A percentile compares a stretch with the other conserved stretches of the same genome.
Conservation (phyloP, 2,329 filamentous ascomycete genomes). For the Didymella keratinophila region DNA sequence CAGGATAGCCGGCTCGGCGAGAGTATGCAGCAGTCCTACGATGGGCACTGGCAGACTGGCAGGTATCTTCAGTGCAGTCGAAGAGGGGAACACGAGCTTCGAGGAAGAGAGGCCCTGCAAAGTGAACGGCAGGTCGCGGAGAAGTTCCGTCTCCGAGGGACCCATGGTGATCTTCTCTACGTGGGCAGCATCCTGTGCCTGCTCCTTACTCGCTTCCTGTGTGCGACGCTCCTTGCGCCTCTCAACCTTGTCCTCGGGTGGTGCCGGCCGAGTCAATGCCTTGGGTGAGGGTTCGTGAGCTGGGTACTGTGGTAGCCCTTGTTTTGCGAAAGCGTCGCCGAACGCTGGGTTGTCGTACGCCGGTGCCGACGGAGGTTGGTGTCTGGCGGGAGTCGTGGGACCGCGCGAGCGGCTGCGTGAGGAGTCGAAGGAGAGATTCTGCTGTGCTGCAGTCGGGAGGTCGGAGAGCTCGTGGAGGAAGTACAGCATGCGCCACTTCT, state of each 20-base stretch:
- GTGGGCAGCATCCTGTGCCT: conserved; percentile 24
- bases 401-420: conserved; percentile 30
- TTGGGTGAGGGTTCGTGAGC: conserved; percentile 44
- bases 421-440: conserved; percentile 18
- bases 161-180: conserved; percentile 27
- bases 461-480: conserved; percentile 86
- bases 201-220: conserved; percentile 37
- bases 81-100: conserved; percentile 77
- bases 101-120: conserved; percentile 90
- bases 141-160: conserved; percentile 56
- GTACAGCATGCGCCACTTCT: conserved; percentile 97
- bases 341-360: conserved; percentile 36
- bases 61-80: conserved; percentile 77
- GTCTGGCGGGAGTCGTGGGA: conserved; percentile 42
- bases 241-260: conserved; percentile 34
- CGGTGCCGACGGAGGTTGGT: conserved; percentile 37
- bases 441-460: conserved; percentile 42
- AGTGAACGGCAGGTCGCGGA: conserved; percentile 84
- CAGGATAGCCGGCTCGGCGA: conserved; percentile 92
- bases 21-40: conserved; percentile 83
- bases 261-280: conserved; percentile 27
- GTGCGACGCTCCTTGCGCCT: conserved; percentile 40
- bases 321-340: conserved; percentile 58
- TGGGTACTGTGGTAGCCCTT: conserved; percentile 54
- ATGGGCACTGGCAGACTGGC: conserved; percentile 81